A percentile compares a stretch with the other conserved stretches of the same genome.
Conservation (phyloP, 2,329 filamentous ascomycete genomes). For the Pseudocercospora ulei region DNA sequence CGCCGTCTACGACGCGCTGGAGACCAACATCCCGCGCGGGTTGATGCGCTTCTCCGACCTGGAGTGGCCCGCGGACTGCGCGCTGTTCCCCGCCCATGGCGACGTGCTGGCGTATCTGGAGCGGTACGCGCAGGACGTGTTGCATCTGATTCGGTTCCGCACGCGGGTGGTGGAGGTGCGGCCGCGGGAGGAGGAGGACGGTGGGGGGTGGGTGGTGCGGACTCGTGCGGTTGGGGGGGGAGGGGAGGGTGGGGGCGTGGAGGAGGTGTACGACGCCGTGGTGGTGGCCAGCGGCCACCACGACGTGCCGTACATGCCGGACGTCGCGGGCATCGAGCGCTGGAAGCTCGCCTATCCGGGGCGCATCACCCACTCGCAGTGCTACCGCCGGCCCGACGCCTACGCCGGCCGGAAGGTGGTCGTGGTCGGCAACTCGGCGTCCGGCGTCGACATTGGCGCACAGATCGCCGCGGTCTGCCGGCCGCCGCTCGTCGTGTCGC, state of each 20-base stretch:
- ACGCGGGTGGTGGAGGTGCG: slow-evolving; percentile 58
- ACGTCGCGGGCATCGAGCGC: slow-evolving; percentile 36
- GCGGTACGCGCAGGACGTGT: slow-evolving; percentile 59
- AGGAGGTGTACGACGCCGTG: slow-evolving; percentile 48
- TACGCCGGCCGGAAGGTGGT: slow-evolving; percentile 63
- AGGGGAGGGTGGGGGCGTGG: slow-evolving; percentile 30
- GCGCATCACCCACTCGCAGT: slow-evolving; percentile 54
- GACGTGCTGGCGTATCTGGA: slow-evolving; percentile 65
- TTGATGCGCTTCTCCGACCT: slow-evolving; percentile 73
- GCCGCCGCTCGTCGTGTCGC: slow-evolving; percentile 55
- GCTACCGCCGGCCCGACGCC: slow-evolving; percentile 57
- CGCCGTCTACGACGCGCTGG: slow-evolving; percentile 69
- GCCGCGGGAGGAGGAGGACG: slow-evolving; percentile 17
- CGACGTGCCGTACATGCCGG: slow-evolving; percentile 40
- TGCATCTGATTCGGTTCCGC: slow-evolving; percentile 57
- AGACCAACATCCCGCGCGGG: slow-evolving; percentile 67
- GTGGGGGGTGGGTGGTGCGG: slow-evolving; percentile 50
- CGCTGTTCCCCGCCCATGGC: slow-evolving; percentile 64
- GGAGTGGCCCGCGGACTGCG: slow-evolving; percentile 44
- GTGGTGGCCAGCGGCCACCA: slow-evolving; percentile 44
- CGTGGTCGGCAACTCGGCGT: slow-evolving; percentile 74
- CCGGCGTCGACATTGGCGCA: slow-evolving; percentile 68
- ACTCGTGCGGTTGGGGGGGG: slow-evolving; percentile 32
- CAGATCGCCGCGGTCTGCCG: slow-evolving; percentile 59
- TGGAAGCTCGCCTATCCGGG: slow-evolving; percentile 37